These are phyloP conservation scores for Ogataea siamensis DNA, from an alignment of 805 yeast species.

Conservation along the genomic window DNA sequence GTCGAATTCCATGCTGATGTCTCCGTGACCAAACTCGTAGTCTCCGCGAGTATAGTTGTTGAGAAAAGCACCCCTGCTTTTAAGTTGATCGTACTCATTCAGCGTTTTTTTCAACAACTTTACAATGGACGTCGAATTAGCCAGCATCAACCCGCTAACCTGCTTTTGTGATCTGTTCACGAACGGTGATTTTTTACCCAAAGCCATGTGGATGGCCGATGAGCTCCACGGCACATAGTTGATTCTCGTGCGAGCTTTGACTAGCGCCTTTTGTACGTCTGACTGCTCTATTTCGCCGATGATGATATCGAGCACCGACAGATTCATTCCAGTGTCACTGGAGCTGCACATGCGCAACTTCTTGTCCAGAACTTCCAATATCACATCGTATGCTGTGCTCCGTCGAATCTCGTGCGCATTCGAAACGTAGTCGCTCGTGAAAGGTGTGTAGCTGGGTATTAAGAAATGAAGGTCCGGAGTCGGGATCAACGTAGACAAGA, in stretches of 20 bases:
- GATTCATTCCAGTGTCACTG: conserved; percentile 46
- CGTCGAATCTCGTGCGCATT: conserved; percentile 56
- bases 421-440: conserved; percentile 62
- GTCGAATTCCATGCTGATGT: conserved; percentile 44
- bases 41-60: conserved; percentile 64
- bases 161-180: conserved; percentile 39
- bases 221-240: conserved; percentile 86
- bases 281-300: conserved; percentile 66
- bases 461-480: conserved; percentile 80
- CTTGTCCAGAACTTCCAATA: conserved; percentile 77
- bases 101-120: conserved; percentile 64
- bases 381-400: conserved; percentile 79
- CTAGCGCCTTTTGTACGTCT: conserved; percentile 68
- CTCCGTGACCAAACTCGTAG: conserved; percentile 42
- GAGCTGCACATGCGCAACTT: conserved; percentile 67
- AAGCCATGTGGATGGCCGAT: conserved; percentile 72
- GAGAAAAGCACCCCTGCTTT: conserved; percentile 77
- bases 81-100: conserved; percentile 75
- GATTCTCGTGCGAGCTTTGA: conserved; percentile 63
- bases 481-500: conserved; percentile 79
- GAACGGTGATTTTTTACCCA: conserved; percentile 71
- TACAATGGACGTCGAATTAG: conserved; percentile 77
- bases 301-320: conserved; percentile 67
- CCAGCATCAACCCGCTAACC: conserved; percentile 77
- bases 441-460: conserved; percentile 74